These are phyloP conservation scores for Blastobotrys peoriensis DNA, from an alignment of 805 yeast genomes.

Conservation along the genomic window DNA sequence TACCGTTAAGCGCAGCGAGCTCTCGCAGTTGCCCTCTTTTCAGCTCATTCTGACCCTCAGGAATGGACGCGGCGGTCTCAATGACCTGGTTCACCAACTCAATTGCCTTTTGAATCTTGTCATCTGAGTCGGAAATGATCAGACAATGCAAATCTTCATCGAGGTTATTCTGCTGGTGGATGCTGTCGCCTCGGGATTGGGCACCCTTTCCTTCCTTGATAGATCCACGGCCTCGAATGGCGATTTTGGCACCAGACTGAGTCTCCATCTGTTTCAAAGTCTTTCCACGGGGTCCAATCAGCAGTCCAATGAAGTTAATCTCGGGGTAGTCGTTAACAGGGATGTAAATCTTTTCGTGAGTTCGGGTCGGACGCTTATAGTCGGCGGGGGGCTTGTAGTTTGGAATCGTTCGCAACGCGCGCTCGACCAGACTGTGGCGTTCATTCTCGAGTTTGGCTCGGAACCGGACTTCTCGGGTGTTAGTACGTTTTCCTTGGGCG, in stretches of 20 bases:
- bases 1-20: constrained; percentile 90
- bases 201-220: constrained; percentile 79
- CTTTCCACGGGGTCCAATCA: constrained; percentile 94
- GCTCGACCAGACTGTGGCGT: constrained; percentile 70
- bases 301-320: constrained; percentile 83
- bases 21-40: constrained; percentile 88
- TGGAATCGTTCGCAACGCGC: constrained; percentile 67
- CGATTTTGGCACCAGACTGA: constrained; percentile 82
- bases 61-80: constrained; percentile 77
- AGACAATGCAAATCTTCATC: constrained; percentile 87
- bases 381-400: constrained; percentile 74
- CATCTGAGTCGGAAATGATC: constrained; percentile 76
- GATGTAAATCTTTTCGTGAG: constrained; percentile 74
- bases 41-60: constrained; percentile 88
- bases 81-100: constrained; percentile 68
- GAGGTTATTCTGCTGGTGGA: constrained; percentile 43
- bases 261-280: constrained; percentile 75
- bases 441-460: constrained; percentile 64
- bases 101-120: constrained; percentile 68
- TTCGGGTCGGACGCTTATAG: constrained; percentile 63
- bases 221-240: constrained; percentile 92
- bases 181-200: constrained; percentile 34
- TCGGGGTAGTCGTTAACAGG: constrained; percentile 87
- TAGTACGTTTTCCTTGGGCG: constrained; percentile 70
- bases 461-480: constrained; percentile 71